Evolutionary conservation across 371 early-diverging fungal genomes (phyloP).

Genomic region (Mucor plumbeus): DNA sequence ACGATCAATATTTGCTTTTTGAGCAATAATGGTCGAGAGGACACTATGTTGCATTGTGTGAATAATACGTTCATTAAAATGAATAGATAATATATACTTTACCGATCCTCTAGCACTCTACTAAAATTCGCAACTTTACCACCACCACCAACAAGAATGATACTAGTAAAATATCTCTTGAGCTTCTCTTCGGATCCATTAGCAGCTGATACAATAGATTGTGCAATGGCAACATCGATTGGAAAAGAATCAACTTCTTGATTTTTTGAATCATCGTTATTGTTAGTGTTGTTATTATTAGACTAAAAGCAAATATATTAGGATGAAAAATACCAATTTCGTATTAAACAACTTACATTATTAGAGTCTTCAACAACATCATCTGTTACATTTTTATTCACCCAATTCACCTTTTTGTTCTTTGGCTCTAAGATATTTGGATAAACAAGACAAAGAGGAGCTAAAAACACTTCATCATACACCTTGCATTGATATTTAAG

Average conservation of each 20-base stretch:
- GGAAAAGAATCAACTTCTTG: constrained; percentile 43
- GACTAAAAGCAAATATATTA: not conserved
- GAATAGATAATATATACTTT: constrained; percentile 13
- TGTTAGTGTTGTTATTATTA: not conserved
- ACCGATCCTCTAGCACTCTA: constrained; percentile 73
- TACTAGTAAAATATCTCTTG: constrained; percentile 73
- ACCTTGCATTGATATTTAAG: constrained; percentile 82
- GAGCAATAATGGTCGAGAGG: constrained; percentile 44
- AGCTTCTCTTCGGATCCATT: constrained; percentile 75
- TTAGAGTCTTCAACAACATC: constrained; percentile 42
- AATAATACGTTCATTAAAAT: not conserved
- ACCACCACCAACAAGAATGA: constrained; percentile 89
- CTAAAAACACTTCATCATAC: constrained; percentile 85
- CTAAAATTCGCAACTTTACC: constrained; percentile 75
- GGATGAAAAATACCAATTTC: not conserved
- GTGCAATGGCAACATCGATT: constrained; percentile 82
- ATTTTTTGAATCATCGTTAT: not conserved
- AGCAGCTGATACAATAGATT: constrained; percentile 65
- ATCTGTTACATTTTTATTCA: constrained; percentile 36
- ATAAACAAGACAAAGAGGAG: constrained; percentile 71
- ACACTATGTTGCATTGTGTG: constrained; percentile 22
- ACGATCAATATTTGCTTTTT: constrained; percentile 59
- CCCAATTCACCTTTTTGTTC: constrained; percentile 26
- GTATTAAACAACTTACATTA: constrained; percentile 22
- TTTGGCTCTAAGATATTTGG: constrained; percentile 53